Evolutionary conservation across 2,329 filamentous ascomycete genomes (phyloP), one percentile per base, ranked within the genome.

Genomic region (Pestalotiopsis sp.): DNA sequence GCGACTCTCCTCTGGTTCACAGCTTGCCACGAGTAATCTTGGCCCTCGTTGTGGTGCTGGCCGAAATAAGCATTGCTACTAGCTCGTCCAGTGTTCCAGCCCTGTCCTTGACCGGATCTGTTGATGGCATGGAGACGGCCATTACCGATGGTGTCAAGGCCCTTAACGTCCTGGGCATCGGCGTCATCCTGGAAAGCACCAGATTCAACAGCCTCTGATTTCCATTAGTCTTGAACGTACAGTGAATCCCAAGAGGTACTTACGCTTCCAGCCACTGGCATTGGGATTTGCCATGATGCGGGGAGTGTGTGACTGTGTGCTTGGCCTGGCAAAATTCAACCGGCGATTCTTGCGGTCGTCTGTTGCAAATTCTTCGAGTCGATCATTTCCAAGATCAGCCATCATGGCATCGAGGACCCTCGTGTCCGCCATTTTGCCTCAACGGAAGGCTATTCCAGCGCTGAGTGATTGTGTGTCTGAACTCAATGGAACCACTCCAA

Each of bases 371-470:
- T 60, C 65, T 23, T 66, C 65, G 17, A 66, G 25, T 13, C 65
- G 65, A 45, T 60, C 23, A 25, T 27, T 41, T 7, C 65, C 65
- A 23, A 66, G 65, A 23, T 66, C 65, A 17, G n/a, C 45, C 65
- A 66, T 66, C 65, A 66, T 66, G 12, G 65, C 65, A 3, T 66
- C 64, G 9, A 58, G 14, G 62, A 20, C 62, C 83, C 23, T 11
- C 4, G 12, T 14, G 23, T 14, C 14, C 13, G 14, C 59, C 59
- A 62, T 62, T 13, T 62, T 62, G 59, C 23, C 20, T n/a, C 45
- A n/a, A n/a, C 7, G 45, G 45, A 52, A 17, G 13, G 12, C 4
- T 14, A 11, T 45, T 45, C 41, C 45, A 52, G 45, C 17, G 45
- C 6, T 52, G 6, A 52, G 45, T n/a, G 31, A 9, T 36, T 9